Evolutionary conservation across 129 eudicot genomes (phyloP).

Genomic region (Scalesia atractyloides): DNA sequence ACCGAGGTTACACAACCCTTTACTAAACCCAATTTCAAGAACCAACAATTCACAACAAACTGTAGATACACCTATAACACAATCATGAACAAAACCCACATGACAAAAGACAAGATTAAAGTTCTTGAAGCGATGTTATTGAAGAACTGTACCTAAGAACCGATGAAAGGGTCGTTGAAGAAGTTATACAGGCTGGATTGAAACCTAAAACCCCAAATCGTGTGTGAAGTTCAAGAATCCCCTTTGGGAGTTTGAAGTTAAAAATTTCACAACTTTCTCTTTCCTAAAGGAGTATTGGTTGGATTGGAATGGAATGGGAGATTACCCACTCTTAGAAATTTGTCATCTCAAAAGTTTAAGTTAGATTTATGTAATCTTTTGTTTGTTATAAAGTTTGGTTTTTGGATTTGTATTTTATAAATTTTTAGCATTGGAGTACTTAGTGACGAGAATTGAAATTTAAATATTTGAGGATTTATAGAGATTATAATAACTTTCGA

Average conservation of each 20-base stretch:
- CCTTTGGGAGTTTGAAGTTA: constrained; percentile 1
- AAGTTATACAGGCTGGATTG: neutral
- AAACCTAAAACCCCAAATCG: constrained; percentile 19
- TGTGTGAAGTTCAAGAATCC: constrained; percentile 14
- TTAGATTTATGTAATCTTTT: neutral
- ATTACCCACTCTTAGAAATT: neutral
- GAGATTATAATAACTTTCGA: neutral
- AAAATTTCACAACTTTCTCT: constrained; percentile 1
- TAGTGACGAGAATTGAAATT: neutral
- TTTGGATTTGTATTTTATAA: neutral
- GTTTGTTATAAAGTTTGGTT: neutral
- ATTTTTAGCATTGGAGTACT: no score
- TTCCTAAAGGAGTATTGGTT: neutral
- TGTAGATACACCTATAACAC: constrained; percentile 7
- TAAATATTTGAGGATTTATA: neutral
- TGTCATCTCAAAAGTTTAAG: neutral
- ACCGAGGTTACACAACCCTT: constrained; percentile 4
- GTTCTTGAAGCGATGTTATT: constrained; percentile 23
- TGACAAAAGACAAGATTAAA: neutral
- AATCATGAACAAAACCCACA: neutral
- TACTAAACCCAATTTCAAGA: constrained; percentile 23
- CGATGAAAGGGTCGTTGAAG: neutral
- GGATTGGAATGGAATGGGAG: neutral
- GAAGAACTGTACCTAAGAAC: constrained; percentile 23
- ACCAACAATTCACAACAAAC: constrained; percentile 22